Conservation (phyloP, 192 early-diverging fungal species). For the Backusella luteola region DNA sequence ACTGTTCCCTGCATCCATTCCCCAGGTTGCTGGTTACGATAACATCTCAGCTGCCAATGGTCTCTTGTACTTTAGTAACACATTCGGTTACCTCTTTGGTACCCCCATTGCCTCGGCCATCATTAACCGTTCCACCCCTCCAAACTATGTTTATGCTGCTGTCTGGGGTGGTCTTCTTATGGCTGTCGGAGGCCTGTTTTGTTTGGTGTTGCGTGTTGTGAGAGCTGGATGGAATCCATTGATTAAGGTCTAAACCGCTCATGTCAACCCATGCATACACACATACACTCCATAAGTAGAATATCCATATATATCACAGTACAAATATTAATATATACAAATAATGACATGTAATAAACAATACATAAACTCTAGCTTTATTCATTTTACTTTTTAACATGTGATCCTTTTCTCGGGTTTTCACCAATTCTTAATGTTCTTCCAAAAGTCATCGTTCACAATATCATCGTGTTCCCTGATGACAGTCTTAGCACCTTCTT, state of each 20-base stretch:
- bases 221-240: constrained; percentile 23
- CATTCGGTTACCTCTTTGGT: constrained; percentile 41
- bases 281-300: not conserved
- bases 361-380: too few species aligned
- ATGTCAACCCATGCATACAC: too few species aligned
- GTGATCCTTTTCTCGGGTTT: not conserved
- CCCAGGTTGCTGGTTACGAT: constrained; percentile 38
- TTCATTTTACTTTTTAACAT: too few species aligned
- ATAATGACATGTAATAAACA: too few species aligned
- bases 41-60: constrained; percentile 34
- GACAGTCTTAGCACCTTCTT: constrained; percentile 6
- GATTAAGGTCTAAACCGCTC: not conserved
- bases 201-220: constrained; percentile 14
- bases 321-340: not conserved
- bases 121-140: constrained; percentile 14
- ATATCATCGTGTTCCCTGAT: constrained; percentile 22
- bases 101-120: constrained; percentile 40
- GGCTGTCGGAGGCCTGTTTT: constrained; percentile 17
- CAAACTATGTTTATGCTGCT: constrained; percentile 18
- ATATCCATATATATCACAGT: not conserved
- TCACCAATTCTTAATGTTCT: constrained; percentile 17
- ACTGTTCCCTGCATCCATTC: constrained; percentile 34
- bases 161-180: constrained; percentile 16
- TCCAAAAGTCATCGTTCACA: constrained; percentile 28
- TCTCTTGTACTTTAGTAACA: constrained; percentile 37